phyloP scores from a whole-genome alignment of 78 protist species.

The Acrasis kona region DNA sequence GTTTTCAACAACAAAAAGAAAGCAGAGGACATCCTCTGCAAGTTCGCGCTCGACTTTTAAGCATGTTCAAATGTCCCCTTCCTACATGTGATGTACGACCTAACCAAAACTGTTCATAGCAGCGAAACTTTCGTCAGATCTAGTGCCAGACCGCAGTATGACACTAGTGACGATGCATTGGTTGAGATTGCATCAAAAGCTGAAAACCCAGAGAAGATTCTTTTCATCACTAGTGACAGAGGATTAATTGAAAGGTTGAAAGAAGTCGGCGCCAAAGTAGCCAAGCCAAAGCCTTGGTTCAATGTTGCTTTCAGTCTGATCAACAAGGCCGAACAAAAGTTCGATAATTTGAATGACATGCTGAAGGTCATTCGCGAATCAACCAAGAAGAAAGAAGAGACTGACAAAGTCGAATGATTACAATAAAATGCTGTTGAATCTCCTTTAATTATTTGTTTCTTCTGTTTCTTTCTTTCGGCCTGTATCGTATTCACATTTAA shows the following conservation, averaged over 20 bases:
- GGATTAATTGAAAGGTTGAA: not conserved
- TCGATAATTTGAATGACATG: too few species aligned
- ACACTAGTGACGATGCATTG: not conserved
- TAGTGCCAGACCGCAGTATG: not conserved
- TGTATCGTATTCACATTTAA: too few species aligned
- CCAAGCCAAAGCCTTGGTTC: not conserved
- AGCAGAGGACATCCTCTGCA: not conserved
- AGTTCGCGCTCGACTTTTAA: not conserved
- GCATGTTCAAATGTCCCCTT: not conserved
- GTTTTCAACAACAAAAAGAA: not conserved
- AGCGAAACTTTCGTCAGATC: not conserved
- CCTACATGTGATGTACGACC: not conserved
- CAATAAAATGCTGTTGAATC: too few species aligned
- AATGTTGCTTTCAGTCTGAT: too few species aligned
- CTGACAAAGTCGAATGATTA: too few species aligned
- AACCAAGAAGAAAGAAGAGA: too few species aligned
- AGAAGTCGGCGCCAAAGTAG: not conserved
- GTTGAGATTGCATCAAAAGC: not conserved
- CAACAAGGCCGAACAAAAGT: too few species aligned
- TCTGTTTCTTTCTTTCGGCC: too few species aligned
- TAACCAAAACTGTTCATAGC: not conserved
- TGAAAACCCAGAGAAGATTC: not conserved
- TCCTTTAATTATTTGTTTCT: too few species aligned
- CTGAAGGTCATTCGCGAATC: too few species aligned
- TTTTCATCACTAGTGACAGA: not conserved